Conservation (phyloP, 345 rosid genomes). For the Psidium friedrichsthalianum region DNA sequence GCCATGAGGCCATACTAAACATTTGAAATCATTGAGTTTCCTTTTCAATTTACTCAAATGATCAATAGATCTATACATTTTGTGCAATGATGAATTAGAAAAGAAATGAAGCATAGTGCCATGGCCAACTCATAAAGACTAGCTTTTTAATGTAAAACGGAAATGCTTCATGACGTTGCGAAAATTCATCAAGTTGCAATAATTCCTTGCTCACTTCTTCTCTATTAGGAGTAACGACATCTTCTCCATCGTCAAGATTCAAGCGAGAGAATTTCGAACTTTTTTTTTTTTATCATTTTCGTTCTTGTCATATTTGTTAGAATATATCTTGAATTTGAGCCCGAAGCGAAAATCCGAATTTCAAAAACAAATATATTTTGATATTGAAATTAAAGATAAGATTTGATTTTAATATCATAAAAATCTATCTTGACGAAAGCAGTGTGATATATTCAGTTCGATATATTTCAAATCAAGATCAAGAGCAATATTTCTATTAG, state of each 20-base stretch:
- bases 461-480: too few species aligned
- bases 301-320: neutral
- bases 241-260: neutral
- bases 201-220: neutral
- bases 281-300: neutral
- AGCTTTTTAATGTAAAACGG: neutral
- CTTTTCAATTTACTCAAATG: neutral
- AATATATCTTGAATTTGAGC: too few species aligned
- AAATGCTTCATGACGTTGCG: neutral
- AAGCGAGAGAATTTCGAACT: neutral
- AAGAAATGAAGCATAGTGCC: neutral
- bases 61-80: fast-evolving
- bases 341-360: too few species aligned
- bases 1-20: neutral
- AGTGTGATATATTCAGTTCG: too few species aligned
- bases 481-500: too few species aligned
- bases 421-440: too few species aligned
- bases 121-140: neutral
- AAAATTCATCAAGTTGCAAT: neutral
- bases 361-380: too few species aligned
- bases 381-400: too few species aligned
- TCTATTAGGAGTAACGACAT: neutral
- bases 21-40: neutral
- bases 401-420: too few species aligned
- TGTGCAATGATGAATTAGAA: neutral